These are phyloP conservation scores for Colletotrichum filicis DNA, from an alignment of 2,329 filamentous ascomycete genomes.

Conservation along the genomic window DNA sequence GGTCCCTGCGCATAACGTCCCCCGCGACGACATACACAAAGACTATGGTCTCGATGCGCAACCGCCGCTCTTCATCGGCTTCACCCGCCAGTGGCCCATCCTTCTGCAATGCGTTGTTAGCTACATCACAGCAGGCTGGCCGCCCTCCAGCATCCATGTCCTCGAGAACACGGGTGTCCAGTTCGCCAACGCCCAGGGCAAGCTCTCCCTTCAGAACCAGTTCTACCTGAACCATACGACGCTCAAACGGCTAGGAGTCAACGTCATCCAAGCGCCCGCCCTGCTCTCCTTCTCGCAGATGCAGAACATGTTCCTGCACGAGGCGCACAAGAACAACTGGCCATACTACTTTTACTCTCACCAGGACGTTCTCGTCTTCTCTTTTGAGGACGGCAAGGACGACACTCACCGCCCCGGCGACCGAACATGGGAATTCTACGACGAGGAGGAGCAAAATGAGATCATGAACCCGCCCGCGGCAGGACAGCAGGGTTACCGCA, in stretches of 20 bases:
- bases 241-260: constrained; percentile 62
- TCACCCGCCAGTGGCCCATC: constrained; percentile 66
- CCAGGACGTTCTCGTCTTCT: constrained; percentile 61
- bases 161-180: constrained; percentile 70
- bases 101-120: constrained; percentile 65
- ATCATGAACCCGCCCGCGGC: constrained; percentile 38
- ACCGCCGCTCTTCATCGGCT: constrained; percentile 68
- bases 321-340: constrained; percentile 56
- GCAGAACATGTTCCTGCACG: constrained; percentile 63
- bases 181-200: constrained; percentile 59
- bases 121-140: constrained; percentile 70
- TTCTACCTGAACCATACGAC: constrained; percentile 65
- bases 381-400: constrained; percentile 47
- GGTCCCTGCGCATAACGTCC: constrained; percentile 57
- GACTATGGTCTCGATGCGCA: constrained; percentile 49
- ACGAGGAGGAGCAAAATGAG: constrained; percentile 28
- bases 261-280: constrained; percentile 61
- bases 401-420: constrained; percentile 33
- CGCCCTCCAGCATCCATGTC: constrained; percentile 65
- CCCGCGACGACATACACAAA: constrained; percentile 49
- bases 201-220: constrained; percentile 63
- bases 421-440: constrained; percentile 35
- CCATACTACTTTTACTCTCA: constrained; percentile 67
- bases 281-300: constrained; percentile 65
- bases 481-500: constrained; percentile 51